phyloP scores from a whole-genome alignment of 257 asterid species.

The Echium plantagineum region DNA sequence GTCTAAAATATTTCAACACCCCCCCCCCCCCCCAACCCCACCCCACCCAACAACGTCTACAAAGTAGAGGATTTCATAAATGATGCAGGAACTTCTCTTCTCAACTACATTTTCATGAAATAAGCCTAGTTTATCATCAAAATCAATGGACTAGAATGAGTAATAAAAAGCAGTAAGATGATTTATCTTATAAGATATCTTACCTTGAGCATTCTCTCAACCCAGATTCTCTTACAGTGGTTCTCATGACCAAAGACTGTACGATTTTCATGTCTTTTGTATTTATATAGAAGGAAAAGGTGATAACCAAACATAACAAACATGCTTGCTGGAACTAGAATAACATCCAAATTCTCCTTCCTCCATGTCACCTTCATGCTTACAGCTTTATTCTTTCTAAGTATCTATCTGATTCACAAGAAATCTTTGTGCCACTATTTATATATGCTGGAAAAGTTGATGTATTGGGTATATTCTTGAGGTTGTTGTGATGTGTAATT shows the following conservation, averaged over 20 bases:
- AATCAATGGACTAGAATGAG: neutral
- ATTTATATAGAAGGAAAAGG: slow-evolving; percentile 40
- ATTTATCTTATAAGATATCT: neutral
- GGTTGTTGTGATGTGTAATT: neutral
- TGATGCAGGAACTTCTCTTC: no score
- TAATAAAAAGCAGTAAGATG: neutral
- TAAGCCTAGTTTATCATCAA: neutral
- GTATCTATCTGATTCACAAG: neutral
- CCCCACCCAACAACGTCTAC: no score
- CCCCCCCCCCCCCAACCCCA: no score
- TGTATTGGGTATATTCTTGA: neutral
- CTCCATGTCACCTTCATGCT: slow-evolving; percentile 35
- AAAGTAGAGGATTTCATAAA: no score
- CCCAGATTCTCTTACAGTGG: slow-evolving; percentile 57
- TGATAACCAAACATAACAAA: slow-evolving; percentile 52
- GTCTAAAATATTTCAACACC: no score
- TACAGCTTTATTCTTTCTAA: neutral
- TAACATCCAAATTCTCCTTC: slow-evolving; percentile 36
- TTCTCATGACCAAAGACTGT: slow-evolving; percentile 51
- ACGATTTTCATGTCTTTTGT: slow-evolving; percentile 29
- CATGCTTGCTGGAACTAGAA: slow-evolving; percentile 40
- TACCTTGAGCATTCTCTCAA: slow-evolving; percentile 42
- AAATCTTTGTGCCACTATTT: neutral
- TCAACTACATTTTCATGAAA: no score
- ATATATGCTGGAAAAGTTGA: neutral